A percentile compares a stretch with the other conserved stretches of the same genome.
Evolutionary conservation across 208 protist genomes (phyloP).

Genomic region (Histomonas meleagridis): DNA sequence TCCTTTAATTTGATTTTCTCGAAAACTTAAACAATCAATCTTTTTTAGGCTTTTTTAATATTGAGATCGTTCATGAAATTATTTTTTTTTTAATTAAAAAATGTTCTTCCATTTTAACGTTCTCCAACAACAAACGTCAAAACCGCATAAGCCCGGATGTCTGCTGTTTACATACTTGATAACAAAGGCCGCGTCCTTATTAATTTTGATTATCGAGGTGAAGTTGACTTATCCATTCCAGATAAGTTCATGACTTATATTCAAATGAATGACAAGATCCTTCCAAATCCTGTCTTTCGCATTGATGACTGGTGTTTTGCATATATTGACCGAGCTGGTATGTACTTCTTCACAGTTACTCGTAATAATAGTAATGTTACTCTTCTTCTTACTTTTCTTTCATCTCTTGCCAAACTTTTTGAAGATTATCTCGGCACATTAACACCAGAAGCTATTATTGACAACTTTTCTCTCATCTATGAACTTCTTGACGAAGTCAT

Average conservation of each 20-base stretch:
- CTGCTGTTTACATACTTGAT: constrained; percentile 33
- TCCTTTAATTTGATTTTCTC: too few species aligned
- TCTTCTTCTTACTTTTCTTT: constrained; percentile 78
- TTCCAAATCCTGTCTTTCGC: background rate
- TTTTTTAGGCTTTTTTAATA: too few species aligned
- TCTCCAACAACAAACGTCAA: too few species aligned
- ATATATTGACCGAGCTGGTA: background rate
- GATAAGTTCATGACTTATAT: constrained; percentile 31
- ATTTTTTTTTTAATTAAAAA: too few species aligned
- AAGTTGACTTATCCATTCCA: constrained; percentile 34
- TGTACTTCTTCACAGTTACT: constrained; percentile 65
- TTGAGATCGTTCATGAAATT: too few species aligned
- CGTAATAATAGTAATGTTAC: constrained; percentile 77
- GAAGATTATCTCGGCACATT: constrained; percentile 50
- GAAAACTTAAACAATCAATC: too few species aligned
- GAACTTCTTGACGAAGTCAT: constrained; percentile 83
- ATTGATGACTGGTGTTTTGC: constrained; percentile 31
- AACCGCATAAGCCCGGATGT: too few species aligned
- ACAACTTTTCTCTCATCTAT: constrained; percentile 86
- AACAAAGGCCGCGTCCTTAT: constrained; percentile 24
- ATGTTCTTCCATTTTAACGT: too few species aligned
- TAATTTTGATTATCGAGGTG: constrained; percentile 19
- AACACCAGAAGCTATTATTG: constrained; percentile 68
- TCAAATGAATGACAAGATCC: background rate
- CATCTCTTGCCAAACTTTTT: constrained; percentile 62